Base-by-base conservation (phyloP, 2,329 filamentous ascomycete species). In the Canariomyces notabilis region DNA sequence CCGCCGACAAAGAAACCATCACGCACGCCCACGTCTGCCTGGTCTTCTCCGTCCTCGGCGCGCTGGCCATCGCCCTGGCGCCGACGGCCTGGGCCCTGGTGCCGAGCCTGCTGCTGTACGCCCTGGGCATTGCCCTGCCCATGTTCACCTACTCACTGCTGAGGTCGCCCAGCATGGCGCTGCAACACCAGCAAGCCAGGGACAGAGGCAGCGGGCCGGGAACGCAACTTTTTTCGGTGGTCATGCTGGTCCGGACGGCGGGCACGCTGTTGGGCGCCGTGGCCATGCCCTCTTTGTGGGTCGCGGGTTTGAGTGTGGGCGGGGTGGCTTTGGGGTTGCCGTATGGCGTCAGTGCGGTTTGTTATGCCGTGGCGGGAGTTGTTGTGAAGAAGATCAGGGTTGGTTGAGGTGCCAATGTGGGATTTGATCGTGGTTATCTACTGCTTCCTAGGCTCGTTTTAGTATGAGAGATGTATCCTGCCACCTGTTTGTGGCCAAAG, bases 61-160 rank as follows among this genome's bases (percentile, higher is more conserved):
- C 72, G 1, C 26, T 69, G 4, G 64, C 66, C 1, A 74, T 75
- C 11, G 66, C 66, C 0, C n/a, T 70, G 1, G 61, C 72, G 3
- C 51, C 59, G 2, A 58, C 59, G 1, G 59, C 72, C 1, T 69
- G 62, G 64, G 54, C 68, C 6, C 58, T 76, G 3, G 56, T 74
- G 7, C 69, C 70, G 0, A 64, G 70, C 0, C 57, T 76, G 40
- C 53, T 73, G 19, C 31, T 74, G 5, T 75, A 75, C 37, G 71
- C 72, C 0, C 61, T 76, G 1, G 73, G 73, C 0, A 72, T 72
- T 11, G 72, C 72, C 0, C 59, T 76, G 12, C 72, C 72, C 1
- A 67, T 76, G 7, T 76, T 76, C 40, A 76, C 73, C 0, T 59
- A 72, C 12, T 73, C 71, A 3, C 57, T 76, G 39, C 62, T 75